Evolutionary conservation across 2,329 filamentous ascomycete species (phyloP).

Genomic region (Fusarium mexicanum): DNA sequence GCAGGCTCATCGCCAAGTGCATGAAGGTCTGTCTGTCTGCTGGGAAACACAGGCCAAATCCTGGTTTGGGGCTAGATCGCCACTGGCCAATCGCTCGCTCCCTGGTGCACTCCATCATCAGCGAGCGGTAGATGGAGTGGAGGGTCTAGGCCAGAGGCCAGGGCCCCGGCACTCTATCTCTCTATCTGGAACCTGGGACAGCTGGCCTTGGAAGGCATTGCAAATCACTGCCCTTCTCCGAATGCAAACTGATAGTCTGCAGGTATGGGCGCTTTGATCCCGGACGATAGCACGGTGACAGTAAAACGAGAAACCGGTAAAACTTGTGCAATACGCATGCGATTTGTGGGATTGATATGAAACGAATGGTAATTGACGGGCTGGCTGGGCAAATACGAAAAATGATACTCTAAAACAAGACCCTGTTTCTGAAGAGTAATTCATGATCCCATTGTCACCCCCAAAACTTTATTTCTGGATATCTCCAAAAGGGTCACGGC

Average conservation of each 20-base stretch:
- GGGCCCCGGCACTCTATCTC: background rate
- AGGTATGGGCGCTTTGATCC: conserved; percentile 7
- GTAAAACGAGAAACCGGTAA: conserved; percentile 18
- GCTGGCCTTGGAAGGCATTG: conserved; percentile 11
- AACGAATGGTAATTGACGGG: background rate
- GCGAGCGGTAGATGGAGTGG: background rate
- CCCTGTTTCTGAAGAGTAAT: conserved; percentile 12
- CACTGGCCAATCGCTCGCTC: conserved; percentile 8
- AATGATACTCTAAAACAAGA: conserved; percentile 13
- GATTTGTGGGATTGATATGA: conserved; percentile 2
- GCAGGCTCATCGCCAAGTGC: conserved; percentile 37
- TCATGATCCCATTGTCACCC: conserved; percentile 1
- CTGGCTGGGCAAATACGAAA: conserved; percentile 1
- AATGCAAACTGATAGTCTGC: background rate
- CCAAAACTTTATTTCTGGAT: conserved; percentile 24
- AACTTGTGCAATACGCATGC: conserved; percentile 1
- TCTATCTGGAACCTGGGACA: background rate
- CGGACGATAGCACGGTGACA: conserved; percentile 10
- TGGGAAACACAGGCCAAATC: conserved; percentile 23
- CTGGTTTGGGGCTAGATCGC: conserved; percentile 35
- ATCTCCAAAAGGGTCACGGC: conserved; percentile 1
- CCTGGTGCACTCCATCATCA: conserved; percentile 8
- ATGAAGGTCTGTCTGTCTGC: conserved; percentile 12
- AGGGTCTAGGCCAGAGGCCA: background rate
- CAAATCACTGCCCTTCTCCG: conserved; percentile 8